Evolutionary conservation across 2,329 filamentous ascomycete genomes (phyloP), one percentile per base, ranked within the genome.

Genomic region (Aschersonia sp.): DNA sequence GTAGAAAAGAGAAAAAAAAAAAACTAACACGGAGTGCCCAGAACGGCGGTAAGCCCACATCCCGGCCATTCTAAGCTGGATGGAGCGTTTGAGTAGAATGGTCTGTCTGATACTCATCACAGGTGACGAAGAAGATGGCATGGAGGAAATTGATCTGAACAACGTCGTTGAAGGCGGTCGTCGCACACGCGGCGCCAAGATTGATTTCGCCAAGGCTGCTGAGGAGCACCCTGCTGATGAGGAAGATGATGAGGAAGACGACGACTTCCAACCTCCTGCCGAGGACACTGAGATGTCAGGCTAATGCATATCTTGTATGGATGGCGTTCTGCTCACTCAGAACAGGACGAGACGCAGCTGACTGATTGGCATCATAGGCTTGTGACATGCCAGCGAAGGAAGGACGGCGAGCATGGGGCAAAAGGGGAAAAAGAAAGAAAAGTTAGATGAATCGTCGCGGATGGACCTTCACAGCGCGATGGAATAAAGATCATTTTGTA

Each of bases 131-230:
- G 84, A 85, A 43, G 87, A 89, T 60, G 84, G 85, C 66, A 78
- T 95, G 74, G 86, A 94, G 63, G 89, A 91, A 69, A 96, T 98
- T 64, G 87, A 94, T 63, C 72, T 78, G 49, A 78, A 78, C 64
- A 97, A 97, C 76, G 94, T 97, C 65, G 81, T 97, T 61, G 65
- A 70, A 50, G 77, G 74, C 54, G 83, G 83, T 53, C 79, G 82
- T 58, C 91, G 92, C 66, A 97, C 91, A 53, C 91, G 91, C 61
- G 89, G 89, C 62, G 86, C 87, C 67, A 77, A 82, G 61, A 96
- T 97, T 64, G 87, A 97, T 74, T 97, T 87, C 69, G 84, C 85
- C 59, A 89, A 94, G 72, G 89, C 89, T 28, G 88, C 87, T 30
- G 75, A 85, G 67, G 81, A 94, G 66, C 77, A 85, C 58, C 80